These are phyloP conservation scores for Pezicula carpinea DNA, from an alignment of 2,329 filamentous ascomycete species.

Conservation along the genomic window DNA sequence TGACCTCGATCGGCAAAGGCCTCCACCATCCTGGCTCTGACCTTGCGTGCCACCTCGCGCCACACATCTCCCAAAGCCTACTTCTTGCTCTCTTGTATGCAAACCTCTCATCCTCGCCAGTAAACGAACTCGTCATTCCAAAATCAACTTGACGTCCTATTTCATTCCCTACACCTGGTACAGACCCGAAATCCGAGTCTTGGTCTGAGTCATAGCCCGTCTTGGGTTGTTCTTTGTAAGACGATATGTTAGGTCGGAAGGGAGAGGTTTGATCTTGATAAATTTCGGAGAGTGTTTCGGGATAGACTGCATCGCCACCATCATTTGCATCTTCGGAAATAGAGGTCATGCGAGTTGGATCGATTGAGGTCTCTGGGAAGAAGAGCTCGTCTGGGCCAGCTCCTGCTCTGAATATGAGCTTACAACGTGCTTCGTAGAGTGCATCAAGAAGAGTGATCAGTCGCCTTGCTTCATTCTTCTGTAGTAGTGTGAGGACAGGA, in stretches of 20 bases:
- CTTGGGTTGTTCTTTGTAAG: constrained; percentile 46
- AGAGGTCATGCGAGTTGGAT: constrained; percentile 1
- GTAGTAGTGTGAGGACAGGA: constrained; percentile 59
- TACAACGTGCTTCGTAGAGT: constrained; percentile 76
- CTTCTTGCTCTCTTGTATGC: constrained; percentile 74
- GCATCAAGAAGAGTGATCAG: constrained; percentile 80
- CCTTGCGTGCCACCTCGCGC: constrained; percentile 64
- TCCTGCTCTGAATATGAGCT: constrained; percentile 63
- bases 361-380: constrained; percentile 55
- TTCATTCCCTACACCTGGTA: constrained; percentile 28
- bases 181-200: constrained; percentile 47
- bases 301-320: constrained; percentile 49
- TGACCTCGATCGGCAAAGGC: constrained; percentile 56
- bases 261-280: constrained; percentile 74
- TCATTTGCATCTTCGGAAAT: constrained; percentile 20
- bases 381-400: constrained; percentile 70
- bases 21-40: constrained; percentile 61
- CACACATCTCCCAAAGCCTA: constrained; percentile 79
- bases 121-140: constrained; percentile 61
- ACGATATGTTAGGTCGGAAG: constrained; percentile 74
- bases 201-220: constrained; percentile 51
- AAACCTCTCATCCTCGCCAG: constrained; percentile 77
- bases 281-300: constrained; percentile 67
- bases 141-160: constrained; percentile 53
- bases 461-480: constrained; percentile 76